A percentile compares a stretch with the other conserved stretches of the same genome.
Evolutionary conservation across 2,329 filamentous ascomycete species (phyloP).

Genomic region (Colletotrichum zoysiae): DNA sequence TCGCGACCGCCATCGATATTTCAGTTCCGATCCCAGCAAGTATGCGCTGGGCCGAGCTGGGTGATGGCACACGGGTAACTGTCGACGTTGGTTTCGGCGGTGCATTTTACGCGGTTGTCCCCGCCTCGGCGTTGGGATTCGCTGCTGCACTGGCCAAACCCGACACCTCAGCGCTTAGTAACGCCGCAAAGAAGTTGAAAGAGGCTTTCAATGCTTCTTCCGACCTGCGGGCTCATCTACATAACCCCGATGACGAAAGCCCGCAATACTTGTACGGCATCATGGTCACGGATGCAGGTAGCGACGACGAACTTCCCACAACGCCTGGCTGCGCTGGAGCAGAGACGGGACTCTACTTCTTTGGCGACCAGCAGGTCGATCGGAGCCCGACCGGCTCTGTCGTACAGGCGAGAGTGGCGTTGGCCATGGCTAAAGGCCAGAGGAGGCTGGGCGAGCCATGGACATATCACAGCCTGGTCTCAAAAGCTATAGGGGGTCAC

Average conservation of each 20-base stretch:
- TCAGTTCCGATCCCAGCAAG: conserved; percentile 47
- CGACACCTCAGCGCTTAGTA: conserved; percentile 49
- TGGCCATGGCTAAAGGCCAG: conserved; percentile 21
- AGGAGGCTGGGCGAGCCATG: conserved; percentile 7
- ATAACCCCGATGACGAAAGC: conserved; percentile 48
- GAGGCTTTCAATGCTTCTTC: conserved; percentile 26
- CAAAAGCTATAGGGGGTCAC: conserved; percentile 10
- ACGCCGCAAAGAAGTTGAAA: conserved; percentile 52
- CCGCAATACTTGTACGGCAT: conserved; percentile 56
- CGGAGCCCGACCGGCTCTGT: conserved; percentile 31
- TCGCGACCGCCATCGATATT: conserved; percentile 51
- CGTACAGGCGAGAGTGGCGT: conserved; percentile 28
- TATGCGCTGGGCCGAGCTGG: conserved; percentile 55
- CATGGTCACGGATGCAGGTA: conserved; percentile 47
- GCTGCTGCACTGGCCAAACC: conserved; percentile 45
- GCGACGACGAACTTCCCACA: conserved; percentile 44
- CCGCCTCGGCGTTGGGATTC: conserved; percentile 55
- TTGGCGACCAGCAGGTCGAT: conserved; percentile 59
- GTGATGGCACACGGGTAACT: conserved; percentile 44
- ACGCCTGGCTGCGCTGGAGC: conserved; percentile 44
- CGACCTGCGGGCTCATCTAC: conserved; percentile 44
- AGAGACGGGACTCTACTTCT: conserved; percentile 59
- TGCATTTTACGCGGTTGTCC: conserved; percentile 57
- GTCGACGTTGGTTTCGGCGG: conserved; percentile 58
- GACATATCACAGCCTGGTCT: conserved; percentile 36